Conservation (phyloP, 2,329 filamentous ascomycete genomes). For the Penicillium brevicompactum region DNA sequence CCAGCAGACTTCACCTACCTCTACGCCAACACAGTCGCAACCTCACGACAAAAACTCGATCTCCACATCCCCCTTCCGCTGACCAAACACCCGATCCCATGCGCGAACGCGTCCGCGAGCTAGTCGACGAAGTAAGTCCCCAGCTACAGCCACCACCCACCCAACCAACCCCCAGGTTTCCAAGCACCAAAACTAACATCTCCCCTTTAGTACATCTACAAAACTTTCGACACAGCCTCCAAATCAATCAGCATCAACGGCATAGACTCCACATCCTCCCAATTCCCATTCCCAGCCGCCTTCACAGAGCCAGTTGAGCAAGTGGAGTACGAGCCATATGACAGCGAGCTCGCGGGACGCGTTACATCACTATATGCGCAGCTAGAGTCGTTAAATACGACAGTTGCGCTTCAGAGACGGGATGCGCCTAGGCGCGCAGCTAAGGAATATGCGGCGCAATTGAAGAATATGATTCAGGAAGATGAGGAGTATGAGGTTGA, state of each 20-base stretch:
- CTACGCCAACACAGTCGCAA: slow-evolving; percentile 46
- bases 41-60: slow-evolving; percentile 52
- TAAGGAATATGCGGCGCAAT: slow-evolving; percentile 37
- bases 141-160: neutral
- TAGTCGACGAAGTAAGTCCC: slow-evolving; percentile 42
- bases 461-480: slow-evolving; percentile 37
- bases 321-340: slow-evolving; percentile 52
- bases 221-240: slow-evolving; percentile 47
- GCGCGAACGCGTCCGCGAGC: slow-evolving; percentile 45
- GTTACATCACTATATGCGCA: slow-evolving; percentile 50
- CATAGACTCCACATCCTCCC: slow-evolving; percentile 40
- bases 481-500: slow-evolving; percentile 62
- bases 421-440: slow-evolving; percentile 48
- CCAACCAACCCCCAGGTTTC: too few species aligned
- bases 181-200: neutral
- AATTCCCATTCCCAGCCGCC: slow-evolving; percentile 34
- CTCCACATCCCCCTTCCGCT: slow-evolving; percentile 49
- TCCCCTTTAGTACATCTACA: slow-evolving; percentile 42
- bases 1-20: slow-evolving; percentile 53
- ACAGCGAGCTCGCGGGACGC: slow-evolving; percentile 44
- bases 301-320: slow-evolving; percentile 43
- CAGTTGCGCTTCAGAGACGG: slow-evolving; percentile 49
- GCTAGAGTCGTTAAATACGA: slow-evolving; percentile 50
- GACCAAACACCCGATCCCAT: slow-evolving; percentile 43
- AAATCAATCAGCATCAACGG: slow-evolving; percentile 52